Conservation (phyloP, 2,329 filamentous ascomycete genomes). For the Sporothrix protearum region DNA sequence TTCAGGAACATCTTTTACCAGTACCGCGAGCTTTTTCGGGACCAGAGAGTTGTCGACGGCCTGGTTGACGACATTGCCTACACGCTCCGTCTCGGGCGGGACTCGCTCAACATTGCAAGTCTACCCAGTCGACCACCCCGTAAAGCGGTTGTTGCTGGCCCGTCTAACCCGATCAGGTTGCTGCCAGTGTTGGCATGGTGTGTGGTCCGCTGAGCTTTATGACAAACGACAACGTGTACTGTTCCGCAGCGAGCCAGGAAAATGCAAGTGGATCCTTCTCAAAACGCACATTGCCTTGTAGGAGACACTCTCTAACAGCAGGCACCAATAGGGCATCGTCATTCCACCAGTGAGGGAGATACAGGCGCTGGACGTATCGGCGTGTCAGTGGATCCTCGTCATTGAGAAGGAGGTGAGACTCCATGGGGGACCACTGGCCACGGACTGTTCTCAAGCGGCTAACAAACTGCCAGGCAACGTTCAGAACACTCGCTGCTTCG, state of each 20-base stretch:
- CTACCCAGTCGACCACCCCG: no score
- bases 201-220: slow-evolving; percentile 53
- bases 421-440: no score
- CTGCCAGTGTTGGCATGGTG: slow-evolving; percentile 69
- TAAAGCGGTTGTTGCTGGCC: no score
- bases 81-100: slow-evolving; percentile 62
- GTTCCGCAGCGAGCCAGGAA: slow-evolving; percentile 12
- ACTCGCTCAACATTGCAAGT: slow-evolving; percentile 65
- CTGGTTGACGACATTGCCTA: slow-evolving; percentile 72
- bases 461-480: slow-evolving; percentile 61
- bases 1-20: slow-evolving; percentile 78
- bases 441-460: no score
- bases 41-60: slow-evolving; percentile 64
- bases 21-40: slow-evolving; percentile 66
- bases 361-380: slow-evolving; percentile 46
- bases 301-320: neutral
- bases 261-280: slow-evolving; percentile 12
- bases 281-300: neutral
- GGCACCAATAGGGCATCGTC: slow-evolving; percentile 50
- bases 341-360: slow-evolving; percentile 55
- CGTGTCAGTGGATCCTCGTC: slow-evolving; percentile 63
- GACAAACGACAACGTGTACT: slow-evolving; percentile 32
- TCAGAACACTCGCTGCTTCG: slow-evolving; percentile 60
- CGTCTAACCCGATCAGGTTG: no score
- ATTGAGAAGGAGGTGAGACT: slow-evolving; percentile 75